Percentiles rank a stretch among this genome's conserved stretches.
Conservation (phyloP, 345 rosid species). For the Syzygium oleosum region DNA sequence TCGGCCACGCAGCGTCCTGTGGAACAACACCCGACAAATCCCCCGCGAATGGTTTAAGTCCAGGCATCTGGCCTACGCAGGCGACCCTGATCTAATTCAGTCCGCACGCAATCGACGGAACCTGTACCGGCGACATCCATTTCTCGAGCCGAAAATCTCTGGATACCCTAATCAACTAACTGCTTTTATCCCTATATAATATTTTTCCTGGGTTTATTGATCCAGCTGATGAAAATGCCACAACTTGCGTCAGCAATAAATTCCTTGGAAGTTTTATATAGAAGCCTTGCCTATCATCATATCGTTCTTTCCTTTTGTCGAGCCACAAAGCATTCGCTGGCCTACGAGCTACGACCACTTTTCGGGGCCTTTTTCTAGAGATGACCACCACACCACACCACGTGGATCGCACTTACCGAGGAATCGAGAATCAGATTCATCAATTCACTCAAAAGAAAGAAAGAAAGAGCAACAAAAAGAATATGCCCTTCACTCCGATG, state of each 20-base stretch:
- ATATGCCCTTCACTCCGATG: not conserved
- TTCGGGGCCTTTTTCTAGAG: not conserved
- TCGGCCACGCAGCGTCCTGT: no score
- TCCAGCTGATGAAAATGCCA: not conserved
- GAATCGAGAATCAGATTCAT: not conserved
- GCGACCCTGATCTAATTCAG: not conserved
- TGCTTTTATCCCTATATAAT: not conserved
- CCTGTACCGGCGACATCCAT: accelerated
- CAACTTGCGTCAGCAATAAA: not conserved
- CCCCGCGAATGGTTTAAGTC: not conserved
- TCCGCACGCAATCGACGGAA: not conserved
- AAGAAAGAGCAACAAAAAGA: not conserved
- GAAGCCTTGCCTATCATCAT: not conserved
- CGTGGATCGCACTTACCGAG: not conserved
- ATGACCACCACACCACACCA: not conserved
- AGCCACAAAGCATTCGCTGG: not conserved
- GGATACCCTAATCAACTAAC: not conserved
- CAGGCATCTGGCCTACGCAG: not conserved
- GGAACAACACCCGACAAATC: not conserved
- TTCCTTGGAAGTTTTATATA: not conserved
- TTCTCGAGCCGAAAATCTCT: not conserved
- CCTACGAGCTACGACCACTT: not conserved
- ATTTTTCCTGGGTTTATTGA: not conserved
- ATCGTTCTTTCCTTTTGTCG: no score
- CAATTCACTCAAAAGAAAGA: not conserved